Base-by-base conservation (phyloP, 257 asterid genomes). In the Osmanthus fragrans region DNA sequence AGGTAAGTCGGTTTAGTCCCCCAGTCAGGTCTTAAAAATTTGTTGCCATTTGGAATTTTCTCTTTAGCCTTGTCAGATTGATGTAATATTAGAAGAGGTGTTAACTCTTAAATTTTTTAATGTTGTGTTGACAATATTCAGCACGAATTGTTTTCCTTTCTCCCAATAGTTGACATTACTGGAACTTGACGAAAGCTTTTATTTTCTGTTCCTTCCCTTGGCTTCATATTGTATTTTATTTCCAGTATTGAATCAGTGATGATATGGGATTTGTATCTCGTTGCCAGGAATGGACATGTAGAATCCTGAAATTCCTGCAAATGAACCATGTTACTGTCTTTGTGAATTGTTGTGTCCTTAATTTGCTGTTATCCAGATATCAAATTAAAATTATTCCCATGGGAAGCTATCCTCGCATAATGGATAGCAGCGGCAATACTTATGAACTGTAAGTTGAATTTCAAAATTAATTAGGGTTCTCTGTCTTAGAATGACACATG, bases 371-470 rank as follows among this genome's bases (percentile, higher is more conserved):
- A 47, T 74, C 76, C 84, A 92, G 98, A 86, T 95, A 93, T 82
- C 94, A 90, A 87, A 96, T 96, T 74, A 96, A 92, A 83, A 92
- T 93, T 80, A 86, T 90, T 82, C 99, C 99, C 1, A 92, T 96
- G 97, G 99, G 99, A 34, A 96, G 99, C 84, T 96, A 96, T 88
- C 98, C 99, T 80, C 97, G 98, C 80, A 90, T 96, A 82, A 87
- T 88, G 92, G 99, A 96, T 89, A 85, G 85, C 82, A 89, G 85
- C 86, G 90, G 92, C 90, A 92, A 86, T 80, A 88, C 95, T 32
- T 96, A 93, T 60, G 98, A 96, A 82, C 95, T 92, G 99, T 96
- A 89, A 92, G 97, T 86, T 68, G 67, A 58, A 75, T 32, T 54
- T 29, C 74, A 51, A 66, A 63, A 11, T 39, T 54, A 23, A 10